Evolutionary conservation across 805 yeast genomes (phyloP).

Genomic region (Blastobotrys americana): DNA sequence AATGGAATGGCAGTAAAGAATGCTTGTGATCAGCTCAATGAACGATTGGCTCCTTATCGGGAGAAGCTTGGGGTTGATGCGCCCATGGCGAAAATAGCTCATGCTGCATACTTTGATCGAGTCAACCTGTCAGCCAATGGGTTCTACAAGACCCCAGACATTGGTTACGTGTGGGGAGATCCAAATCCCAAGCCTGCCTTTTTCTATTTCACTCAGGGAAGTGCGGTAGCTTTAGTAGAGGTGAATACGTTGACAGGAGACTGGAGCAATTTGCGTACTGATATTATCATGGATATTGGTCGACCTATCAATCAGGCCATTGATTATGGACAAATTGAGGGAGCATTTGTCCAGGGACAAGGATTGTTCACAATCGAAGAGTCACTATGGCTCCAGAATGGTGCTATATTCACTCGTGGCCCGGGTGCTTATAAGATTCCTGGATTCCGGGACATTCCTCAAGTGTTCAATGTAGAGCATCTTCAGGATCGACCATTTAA

Average conservation of each 20-base stretch:
- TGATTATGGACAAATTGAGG: conserved; percentile 46
- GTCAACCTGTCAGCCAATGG: conserved; percentile 43
- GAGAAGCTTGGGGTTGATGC: conserved; percentile 33
- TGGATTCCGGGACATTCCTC: conserved; percentile 43
- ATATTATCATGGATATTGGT: conserved; percentile 44
- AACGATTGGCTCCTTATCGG: conserved; percentile 35
- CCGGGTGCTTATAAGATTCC: conserved; percentile 47
- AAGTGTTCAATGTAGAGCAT: conserved; percentile 37
- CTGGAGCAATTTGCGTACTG: conserved; percentile 38
- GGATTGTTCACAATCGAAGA: conserved; percentile 45
- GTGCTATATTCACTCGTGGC: conserved; percentile 39
- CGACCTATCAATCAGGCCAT: conserved; percentile 43
- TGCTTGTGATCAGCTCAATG: conserved; percentile 41
- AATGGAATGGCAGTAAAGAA: conserved; percentile 45
- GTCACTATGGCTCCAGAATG: conserved; percentile 39
- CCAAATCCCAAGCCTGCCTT: conserved; percentile 41
- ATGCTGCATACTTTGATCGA: conserved; percentile 39
- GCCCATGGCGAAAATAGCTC: conserved; percentile 36
- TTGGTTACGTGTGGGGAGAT: conserved; percentile 38
- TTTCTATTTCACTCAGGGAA: conserved; percentile 42
- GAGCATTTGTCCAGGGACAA: conserved; percentile 45
- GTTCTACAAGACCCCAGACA: conserved; percentile 44
- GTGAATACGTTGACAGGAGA: conserved; percentile 44
- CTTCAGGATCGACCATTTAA: conserved; percentile 36
- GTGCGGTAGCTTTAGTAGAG: conserved; percentile 38